These are phyloP conservation scores for Diaporthe velutina DNA, from an alignment of 2,329 filamentous ascomycete genomes.

Conservation along the genomic window DNA sequence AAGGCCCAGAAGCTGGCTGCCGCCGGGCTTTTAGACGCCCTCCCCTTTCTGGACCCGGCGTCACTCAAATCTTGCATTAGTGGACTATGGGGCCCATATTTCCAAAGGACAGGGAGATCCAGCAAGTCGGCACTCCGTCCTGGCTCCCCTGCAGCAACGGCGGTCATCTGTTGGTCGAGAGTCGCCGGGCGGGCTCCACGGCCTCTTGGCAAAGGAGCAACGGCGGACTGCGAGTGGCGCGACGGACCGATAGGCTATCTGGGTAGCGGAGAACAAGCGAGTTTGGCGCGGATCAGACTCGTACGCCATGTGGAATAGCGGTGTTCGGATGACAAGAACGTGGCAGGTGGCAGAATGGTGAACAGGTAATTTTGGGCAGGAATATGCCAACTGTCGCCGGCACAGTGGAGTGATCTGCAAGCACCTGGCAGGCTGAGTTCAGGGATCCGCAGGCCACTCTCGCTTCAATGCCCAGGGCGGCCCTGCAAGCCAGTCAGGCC, in stretches of 20 bases:
- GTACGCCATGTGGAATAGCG: not conserved
- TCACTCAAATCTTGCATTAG: constrained; percentile 31
- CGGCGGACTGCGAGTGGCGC: constrained; percentile 11
- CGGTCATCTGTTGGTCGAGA: constrained; percentile 25
- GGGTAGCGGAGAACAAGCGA: constrained; percentile 13
- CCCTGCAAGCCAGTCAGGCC: not conserved
- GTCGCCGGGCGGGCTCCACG: constrained; percentile 11
- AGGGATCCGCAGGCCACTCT: constrained; percentile 28
- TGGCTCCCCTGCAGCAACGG: not conserved
- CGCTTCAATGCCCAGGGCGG: constrained; percentile 19
- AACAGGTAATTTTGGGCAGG: not conserved
- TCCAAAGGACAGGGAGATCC: not conserved
- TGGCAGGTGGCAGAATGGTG: constrained; percentile 11
- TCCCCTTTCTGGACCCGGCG: constrained; percentile 26
- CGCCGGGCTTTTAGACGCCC: constrained; percentile 35
- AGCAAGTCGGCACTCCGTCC: constrained; percentile 4
- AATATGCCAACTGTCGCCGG: not conserved
- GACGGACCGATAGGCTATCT: constrained; percentile 2
- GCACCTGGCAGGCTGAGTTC: constrained; percentile 12
- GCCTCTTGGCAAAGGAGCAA: not conserved
- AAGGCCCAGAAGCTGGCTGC: constrained; percentile 27
- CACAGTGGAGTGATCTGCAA: constrained; percentile 11
- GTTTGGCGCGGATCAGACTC: not conserved
- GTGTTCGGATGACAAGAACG: not conserved
- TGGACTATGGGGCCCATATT: constrained; percentile 17